Conservation (phyloP, 2,329 filamentous ascomycete genomes). For the Diaporthe capsici region DNA sequence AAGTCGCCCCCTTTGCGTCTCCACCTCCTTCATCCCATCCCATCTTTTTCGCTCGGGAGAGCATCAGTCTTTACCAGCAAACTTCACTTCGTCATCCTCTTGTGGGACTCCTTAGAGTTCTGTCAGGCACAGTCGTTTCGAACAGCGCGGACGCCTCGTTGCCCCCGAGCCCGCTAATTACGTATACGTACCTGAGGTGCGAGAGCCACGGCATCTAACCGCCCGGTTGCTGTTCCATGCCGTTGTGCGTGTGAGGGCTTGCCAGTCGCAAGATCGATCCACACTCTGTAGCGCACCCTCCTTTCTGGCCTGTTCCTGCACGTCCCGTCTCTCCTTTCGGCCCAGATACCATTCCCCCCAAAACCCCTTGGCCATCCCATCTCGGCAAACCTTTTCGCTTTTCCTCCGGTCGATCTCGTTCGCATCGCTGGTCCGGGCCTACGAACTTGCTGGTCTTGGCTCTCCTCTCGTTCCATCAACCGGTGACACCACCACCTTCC, state of each 20-base stretch:
- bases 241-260: conserved; percentile 28
- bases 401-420: conserved; percentile 36
- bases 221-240: conserved; percentile 36
- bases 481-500: conserved; percentile 28
- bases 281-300: conserved; percentile 15
- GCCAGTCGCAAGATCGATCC: conserved; percentile 38
- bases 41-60: conserved; percentile 19
- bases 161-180: conserved; percentile 27
- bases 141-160: conserved; percentile 2
- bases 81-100: neutral
- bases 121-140: conserved; percentile 15
- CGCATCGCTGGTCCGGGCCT: conserved; percentile 31
- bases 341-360: conserved; percentile 6
- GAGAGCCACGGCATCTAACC: conserved; percentile 39
- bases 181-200: conserved; percentile 26
- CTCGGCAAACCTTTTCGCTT: conserved; percentile 17
- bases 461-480: conserved; percentile 37
- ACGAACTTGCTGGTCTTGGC: conserved; percentile 39
- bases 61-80: conserved; percentile 14
- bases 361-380: conserved; percentile 37
- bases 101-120: conserved; percentile 11
- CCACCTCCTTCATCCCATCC: conserved; percentile 22
- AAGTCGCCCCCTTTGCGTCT: conserved; percentile 24
- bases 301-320: conserved; percentile 13
- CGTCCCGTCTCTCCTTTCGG: conserved; percentile 4